A percentile compares a stretch with the other conserved stretches of the same genome.
phyloP scores from a whole-genome alignment of 805 yeast genomes.

The Maudiozyma pseudohumilis region DNA sequence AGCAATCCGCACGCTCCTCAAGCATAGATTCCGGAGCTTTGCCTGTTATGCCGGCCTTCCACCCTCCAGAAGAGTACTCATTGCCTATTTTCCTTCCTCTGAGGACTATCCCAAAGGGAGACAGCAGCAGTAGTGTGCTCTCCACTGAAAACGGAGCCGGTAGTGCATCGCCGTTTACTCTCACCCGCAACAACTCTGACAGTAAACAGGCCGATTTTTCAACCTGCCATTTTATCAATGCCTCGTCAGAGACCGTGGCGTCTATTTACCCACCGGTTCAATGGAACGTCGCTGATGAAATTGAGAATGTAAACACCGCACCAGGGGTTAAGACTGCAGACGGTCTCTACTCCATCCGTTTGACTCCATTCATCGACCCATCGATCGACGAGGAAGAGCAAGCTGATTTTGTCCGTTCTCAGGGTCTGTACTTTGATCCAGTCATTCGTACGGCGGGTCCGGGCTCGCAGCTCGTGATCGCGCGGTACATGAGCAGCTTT shows the following conservation, averaged over 20 bases:
- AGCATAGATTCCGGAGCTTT: neutral
- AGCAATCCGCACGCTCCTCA: neutral
- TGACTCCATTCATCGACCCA: conserved; percentile 79
- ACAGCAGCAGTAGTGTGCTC: neutral
- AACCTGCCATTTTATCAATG: conserved; percentile 3
- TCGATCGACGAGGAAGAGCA: conserved; percentile 29
- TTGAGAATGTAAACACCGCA: too few relatives aligned
- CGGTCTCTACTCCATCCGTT: conserved; percentile 39
- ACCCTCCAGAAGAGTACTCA: conserved; percentile 1
- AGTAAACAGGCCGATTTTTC: conserved; percentile 2
- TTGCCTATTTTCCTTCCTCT: neutral
- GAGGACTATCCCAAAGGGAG: neutral
- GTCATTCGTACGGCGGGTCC: conserved; percentile 66
- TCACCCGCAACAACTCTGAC: neutral
- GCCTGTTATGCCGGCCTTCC: neutral
- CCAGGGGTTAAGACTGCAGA: conserved; percentile 5
- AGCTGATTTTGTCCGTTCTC: conserved; percentile 28
- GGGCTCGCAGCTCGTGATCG: conserved; percentile 46
- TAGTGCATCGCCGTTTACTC: neutral
- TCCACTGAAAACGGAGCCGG: too few relatives aligned
- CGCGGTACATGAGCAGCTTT: conserved; percentile 1
- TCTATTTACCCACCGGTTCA: neutral
- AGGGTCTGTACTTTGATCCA: conserved; percentile 81
- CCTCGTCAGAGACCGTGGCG: neutral
- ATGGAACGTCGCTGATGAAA: neutral